A percentile compares a stretch with the other conserved stretches of the same genome.
Conservation (phyloP, 2,329 filamentous ascomycete species). For the Simplicillium sp. region DNA sequence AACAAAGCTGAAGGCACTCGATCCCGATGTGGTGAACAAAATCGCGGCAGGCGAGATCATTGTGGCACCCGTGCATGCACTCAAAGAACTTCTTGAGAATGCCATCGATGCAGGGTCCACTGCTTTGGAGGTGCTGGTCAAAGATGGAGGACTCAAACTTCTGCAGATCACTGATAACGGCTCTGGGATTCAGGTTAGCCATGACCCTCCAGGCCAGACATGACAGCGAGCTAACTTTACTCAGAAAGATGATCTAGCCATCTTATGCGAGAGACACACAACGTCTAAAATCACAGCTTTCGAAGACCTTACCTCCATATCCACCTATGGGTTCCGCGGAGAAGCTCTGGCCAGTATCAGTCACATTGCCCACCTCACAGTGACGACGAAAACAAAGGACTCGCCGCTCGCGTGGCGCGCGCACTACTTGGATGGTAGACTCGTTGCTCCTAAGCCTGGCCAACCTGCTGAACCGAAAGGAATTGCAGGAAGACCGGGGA, state of each 20-base stretch:
- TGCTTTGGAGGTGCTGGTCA: constrained; percentile 79
- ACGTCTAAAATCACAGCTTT: constrained; percentile 93
- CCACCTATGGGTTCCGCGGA: constrained; percentile 94
- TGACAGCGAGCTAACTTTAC: constrained; percentile 13
- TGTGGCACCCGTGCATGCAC: constrained; percentile 86
- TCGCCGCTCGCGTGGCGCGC: constrained; percentile 87
- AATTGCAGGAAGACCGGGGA: constrained; percentile 78
- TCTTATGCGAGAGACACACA: constrained; percentile 92
- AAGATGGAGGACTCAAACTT: constrained; percentile 89
- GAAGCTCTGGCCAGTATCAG: constrained; percentile 96
- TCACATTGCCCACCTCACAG: constrained; percentile 90
- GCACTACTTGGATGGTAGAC: constrained; percentile 73
- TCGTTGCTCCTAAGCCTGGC: constrained; percentile 77
- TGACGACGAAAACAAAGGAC: constrained; percentile 86
- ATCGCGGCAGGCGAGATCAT: constrained; percentile 98
- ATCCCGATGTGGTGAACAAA: constrained; percentile 93
- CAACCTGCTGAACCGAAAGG: constrained; percentile 80
- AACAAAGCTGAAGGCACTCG: constrained; percentile 53
- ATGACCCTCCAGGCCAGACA: neutral
- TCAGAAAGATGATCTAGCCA: constrained; percentile 81
- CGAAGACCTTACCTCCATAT: constrained; percentile 82
- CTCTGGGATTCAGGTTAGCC: constrained; percentile 77
- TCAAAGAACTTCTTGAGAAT: constrained; percentile 96
- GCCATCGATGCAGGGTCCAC: constrained; percentile 96
- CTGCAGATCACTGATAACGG: constrained; percentile 97